Evolutionary conservation across 2,329 filamentous ascomycete species (phyloP).

Genomic region (Penicillium sp.): DNA sequence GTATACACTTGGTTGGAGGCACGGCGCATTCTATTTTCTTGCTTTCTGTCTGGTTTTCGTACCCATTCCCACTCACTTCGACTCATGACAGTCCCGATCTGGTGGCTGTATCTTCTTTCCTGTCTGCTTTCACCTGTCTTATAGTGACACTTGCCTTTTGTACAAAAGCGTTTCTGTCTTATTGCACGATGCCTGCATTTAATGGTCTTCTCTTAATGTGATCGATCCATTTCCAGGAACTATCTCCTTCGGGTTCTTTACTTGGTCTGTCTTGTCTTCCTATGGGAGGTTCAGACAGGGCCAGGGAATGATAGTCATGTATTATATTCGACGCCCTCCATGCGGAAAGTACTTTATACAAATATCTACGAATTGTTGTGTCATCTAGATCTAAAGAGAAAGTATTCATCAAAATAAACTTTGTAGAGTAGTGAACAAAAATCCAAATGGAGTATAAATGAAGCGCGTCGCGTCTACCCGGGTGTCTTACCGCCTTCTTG

Average conservation of each 20-base stretch:
- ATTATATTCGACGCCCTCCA: constrained; percentile 28
- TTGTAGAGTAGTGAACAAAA: not conserved
- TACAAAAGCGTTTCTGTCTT: constrained; percentile 34
- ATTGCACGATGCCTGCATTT: constrained; percentile 8
- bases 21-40: constrained; percentile 30
- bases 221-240: constrained; percentile 13
- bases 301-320: constrained; percentile 24
- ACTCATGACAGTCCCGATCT: constrained; percentile 8
- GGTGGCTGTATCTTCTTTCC: constrained; percentile 7
- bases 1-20: constrained; percentile 33
- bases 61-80: constrained; percentile 8
- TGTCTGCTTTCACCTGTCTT: constrained; percentile 14
- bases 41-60: constrained; percentile 13
- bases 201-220: constrained; percentile 10
- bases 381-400: not conserved
- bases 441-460: constrained; percentile 23
- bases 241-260: constrained; percentile 10
- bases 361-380: constrained; percentile 9
- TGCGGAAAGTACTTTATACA: constrained; percentile 24
- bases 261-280: constrained; percentile 14
- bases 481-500: constrained; percentile 11
- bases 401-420: not conserved
- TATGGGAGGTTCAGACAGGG: constrained; percentile 8
- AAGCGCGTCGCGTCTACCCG: constrained; percentile 23
- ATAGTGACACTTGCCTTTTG: constrained; percentile 23